Percentiles rank a stretch among this genome's conserved stretches.
Conservation (phyloP, 306 rosid species). For the Vigna angularis region DNA sequence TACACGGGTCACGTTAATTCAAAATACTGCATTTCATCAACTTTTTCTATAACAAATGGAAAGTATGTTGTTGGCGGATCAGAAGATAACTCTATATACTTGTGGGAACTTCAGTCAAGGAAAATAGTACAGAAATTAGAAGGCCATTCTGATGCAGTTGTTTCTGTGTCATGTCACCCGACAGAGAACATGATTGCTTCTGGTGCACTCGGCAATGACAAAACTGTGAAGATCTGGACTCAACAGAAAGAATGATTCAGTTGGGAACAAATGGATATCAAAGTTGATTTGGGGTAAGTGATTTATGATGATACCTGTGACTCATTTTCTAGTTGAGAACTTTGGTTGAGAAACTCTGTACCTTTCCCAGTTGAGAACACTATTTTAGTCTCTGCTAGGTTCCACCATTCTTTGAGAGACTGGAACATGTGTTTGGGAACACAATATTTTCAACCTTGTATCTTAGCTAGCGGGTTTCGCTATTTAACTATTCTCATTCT, state of each 20-base stretch:
- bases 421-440: conserved; percentile 3
- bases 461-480: neutral
- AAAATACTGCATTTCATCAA: conserved; percentile 80
- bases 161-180: conserved; percentile 93
- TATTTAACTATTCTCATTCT: neutral
- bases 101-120: conserved; percentile 92
- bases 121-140: conserved; percentile 87
- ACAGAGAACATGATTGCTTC: conserved; percentile 91
- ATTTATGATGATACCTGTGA: conserved; percentile 1
- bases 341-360: conserved; percentile 31
- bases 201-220: conserved; percentile 92
- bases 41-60: conserved; percentile 87
- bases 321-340: conserved; percentile 39
- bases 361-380: conserved; percentile 29
- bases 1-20: conserved; percentile 86
- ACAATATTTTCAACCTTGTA: conserved; percentile 1
- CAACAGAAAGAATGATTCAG: conserved; percentile 64
- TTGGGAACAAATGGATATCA: conserved; percentile 4
- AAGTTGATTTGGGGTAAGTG: conserved; percentile 22
- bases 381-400: neutral
- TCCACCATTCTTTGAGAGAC: neutral
- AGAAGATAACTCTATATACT: conserved; percentile 78
- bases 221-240: conserved; percentile 91
- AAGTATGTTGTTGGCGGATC: conserved; percentile 93
- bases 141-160: conserved; percentile 90